These are phyloP conservation scores for Saccharomycopsis babjevae DNA, from an alignment of 805 yeast species.

Conservation along the genomic window DNA sequence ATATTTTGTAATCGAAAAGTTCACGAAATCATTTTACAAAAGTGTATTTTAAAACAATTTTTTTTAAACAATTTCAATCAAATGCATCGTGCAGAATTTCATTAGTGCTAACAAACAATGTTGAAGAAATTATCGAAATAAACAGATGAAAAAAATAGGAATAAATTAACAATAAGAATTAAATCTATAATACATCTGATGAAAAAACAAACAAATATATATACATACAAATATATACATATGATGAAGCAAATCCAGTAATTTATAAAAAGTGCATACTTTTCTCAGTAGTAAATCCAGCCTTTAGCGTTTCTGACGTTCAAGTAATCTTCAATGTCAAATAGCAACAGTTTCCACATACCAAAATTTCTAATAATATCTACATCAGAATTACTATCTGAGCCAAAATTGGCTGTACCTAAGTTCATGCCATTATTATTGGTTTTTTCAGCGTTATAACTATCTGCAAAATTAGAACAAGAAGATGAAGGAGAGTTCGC, in stretches of 20 bases:
- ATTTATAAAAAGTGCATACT: neutral
- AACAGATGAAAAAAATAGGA: too few species aligned
- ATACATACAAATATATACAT: too few species aligned
- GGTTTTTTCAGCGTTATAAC: neutral
- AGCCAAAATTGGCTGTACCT: neutral
- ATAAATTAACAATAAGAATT: too few species aligned
- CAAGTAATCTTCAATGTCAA: conserved; percentile 6
- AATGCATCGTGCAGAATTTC: too few species aligned
- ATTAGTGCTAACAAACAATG: too few species aligned
- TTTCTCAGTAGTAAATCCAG: conserved; percentile 4
- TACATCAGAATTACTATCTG: neutral
- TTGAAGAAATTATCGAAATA: too few species aligned
- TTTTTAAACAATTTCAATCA: too few species aligned
- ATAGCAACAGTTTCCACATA: conserved; percentile 5
- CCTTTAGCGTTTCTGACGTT: conserved; percentile 3
- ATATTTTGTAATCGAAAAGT: too few species aligned
- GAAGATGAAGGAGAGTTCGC: neutral
- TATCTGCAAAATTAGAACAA: neutral
- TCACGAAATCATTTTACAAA: too few species aligned
- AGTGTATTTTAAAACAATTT: too few species aligned
- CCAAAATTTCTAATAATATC: neutral
- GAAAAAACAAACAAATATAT: neutral
- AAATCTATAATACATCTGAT: neutral
- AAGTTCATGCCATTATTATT: neutral
- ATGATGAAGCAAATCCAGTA: neutral